Conservation (phyloP, 306 rosid species). For the Acacia acuminata region DNA sequence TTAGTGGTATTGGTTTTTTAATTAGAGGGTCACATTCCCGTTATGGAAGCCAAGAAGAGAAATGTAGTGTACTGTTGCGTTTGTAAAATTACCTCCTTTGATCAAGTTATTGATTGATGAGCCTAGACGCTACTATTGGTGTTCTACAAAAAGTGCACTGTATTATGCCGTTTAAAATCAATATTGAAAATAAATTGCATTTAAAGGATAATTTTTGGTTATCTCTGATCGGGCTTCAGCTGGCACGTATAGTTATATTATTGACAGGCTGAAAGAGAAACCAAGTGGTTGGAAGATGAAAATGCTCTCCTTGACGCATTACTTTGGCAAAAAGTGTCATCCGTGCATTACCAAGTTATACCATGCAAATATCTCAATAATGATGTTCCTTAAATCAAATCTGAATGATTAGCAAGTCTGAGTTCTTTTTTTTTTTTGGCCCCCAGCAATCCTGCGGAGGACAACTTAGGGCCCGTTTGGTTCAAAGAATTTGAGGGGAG, state of each 20-base stretch:
- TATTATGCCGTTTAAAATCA: neutral
- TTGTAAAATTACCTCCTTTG: neutral
- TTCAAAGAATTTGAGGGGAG: too few relatives aligned
- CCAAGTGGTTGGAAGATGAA: too few relatives aligned
- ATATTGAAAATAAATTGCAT: neutral
- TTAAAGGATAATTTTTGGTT: neutral
- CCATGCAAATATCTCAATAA: too few relatives aligned
- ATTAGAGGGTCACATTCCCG: conserved; percentile 7
- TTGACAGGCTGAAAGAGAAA: too few relatives aligned
- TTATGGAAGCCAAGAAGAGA: conserved; percentile 18
- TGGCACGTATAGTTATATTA: too few relatives aligned
- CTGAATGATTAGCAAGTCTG: neutral
- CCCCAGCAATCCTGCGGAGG: too few relatives aligned
- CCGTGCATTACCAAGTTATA: too few relatives aligned
- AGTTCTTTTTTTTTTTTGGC: too few relatives aligned
- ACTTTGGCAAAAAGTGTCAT: too few relatives aligned
- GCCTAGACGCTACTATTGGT: neutral
- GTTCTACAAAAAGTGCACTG: neutral
- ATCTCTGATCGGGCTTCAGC: too few relatives aligned
- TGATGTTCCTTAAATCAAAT: neutral
- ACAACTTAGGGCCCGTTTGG: too few relatives aligned
- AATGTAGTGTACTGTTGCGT: conserved; percentile 2
- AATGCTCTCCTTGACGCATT: too few relatives aligned
- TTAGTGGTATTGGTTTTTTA: conserved; percentile 8
- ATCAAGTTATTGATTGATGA: neutral